Evolutionary conservation across 345 rosid species (phyloP).

Genomic region (Linum trigynum): DNA sequence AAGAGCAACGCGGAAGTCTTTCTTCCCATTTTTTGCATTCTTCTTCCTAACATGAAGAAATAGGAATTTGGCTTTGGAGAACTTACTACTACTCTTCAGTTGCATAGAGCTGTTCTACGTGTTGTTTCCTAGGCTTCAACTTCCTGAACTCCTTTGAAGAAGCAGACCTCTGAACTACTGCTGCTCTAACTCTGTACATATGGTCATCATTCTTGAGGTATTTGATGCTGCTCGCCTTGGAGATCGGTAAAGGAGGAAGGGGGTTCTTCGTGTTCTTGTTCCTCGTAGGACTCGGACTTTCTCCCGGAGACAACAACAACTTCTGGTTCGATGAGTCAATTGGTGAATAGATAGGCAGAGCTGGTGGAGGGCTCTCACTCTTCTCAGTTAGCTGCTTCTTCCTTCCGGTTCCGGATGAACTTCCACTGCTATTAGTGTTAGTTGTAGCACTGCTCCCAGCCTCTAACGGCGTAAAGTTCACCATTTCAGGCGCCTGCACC

Average conservation of each 20-base stretch:
- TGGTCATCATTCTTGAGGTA: conserved; percentile 15
- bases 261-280: conserved; percentile 16
- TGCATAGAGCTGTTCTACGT: conserved; percentile 6
- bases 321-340: conserved; percentile 14
- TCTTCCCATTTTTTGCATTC: no score
- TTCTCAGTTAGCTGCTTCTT: conserved; percentile 6
- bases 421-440: conserved; percentile 9
- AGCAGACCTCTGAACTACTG: conserved; percentile 30
- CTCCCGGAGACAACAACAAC: conserved; percentile 16
- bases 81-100: no score
- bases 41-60: no score
- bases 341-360: no score
- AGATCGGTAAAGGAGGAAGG: conserved; percentile 32
- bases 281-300: conserved; percentile 8
- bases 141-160: conserved; percentile 45
- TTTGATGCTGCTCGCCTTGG: conserved; percentile 14
- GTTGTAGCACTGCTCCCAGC: conserved; percentile 19
- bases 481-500: conserved; percentile 25
- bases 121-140: conserved; percentile 22
- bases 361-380: conserved; percentile 18
- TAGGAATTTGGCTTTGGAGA: no score
- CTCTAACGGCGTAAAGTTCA: conserved; percentile 18
- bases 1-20: no score
- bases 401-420: conserved; percentile 23
- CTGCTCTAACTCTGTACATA: conserved; percentile 26